A percentile compares a stretch with the other conserved stretches of the same genome.
These are phyloP conservation scores for Fusarium sp. DNA, from an alignment of 2,329 filamentous ascomycete species.

Conservation along the genomic window DNA sequence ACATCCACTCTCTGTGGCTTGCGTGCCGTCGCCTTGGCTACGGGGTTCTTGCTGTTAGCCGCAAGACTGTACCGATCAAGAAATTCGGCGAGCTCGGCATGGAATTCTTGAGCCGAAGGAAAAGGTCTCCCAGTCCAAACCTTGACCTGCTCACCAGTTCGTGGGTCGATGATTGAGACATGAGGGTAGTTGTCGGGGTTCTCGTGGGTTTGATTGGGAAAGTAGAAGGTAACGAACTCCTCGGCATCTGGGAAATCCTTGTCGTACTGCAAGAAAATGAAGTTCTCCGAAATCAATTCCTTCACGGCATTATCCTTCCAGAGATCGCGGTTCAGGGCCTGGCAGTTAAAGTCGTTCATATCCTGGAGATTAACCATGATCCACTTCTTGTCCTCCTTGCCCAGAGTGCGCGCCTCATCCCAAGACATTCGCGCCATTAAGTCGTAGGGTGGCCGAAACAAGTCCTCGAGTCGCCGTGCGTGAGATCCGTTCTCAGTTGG, in stretches of 20 bases:
- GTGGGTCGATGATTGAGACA: conserved; percentile 93
- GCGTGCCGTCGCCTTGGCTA: conserved; percentile 74
- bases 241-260: conserved; percentile 83
- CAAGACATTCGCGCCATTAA: conserved; percentile 84
- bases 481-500: conserved; percentile 68
- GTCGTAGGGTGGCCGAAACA: conserved; percentile 93
- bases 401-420: conserved; percentile 85
- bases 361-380: conserved; percentile 96
- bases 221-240: conserved; percentile 92
- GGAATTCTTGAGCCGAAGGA: conserved; percentile 80
- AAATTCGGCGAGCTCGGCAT: conserved; percentile 93
- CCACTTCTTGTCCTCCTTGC: conserved; percentile 92
- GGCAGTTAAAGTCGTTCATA: conserved; percentile 91
- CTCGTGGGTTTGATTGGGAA: conserved; percentile 75
- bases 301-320: conserved; percentile 89
- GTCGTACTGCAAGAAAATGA: conserved; percentile 94
- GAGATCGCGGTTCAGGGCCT: conserved; percentile 91
- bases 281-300: conserved; percentile 88
- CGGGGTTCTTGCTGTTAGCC: conserved; percentile 89
- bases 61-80: conserved; percentile 96
- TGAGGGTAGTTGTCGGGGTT: conserved; percentile 93
- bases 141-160: conserved; percentile 97
- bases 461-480: conserved; percentile 82
- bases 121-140: conserved; percentile 90
- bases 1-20: conserved; percentile 77